phyloP scores from a whole-genome alignment of 2,329 filamentous ascomycete species.

The Cryphonectria radicalis region DNA sequence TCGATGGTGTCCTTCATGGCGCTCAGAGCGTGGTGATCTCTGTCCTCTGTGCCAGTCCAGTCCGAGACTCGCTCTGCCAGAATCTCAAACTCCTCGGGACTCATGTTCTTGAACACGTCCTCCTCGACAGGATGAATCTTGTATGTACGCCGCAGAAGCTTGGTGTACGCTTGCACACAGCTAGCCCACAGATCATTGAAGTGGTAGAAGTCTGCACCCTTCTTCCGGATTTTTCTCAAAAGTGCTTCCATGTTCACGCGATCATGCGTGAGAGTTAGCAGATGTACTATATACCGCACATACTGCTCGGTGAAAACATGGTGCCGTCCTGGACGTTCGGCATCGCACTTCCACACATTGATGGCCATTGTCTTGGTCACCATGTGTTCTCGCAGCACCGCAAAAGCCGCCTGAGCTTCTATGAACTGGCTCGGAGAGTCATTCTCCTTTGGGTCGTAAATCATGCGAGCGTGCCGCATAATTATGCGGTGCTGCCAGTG shows the following conservation, averaged over 20 bases:
- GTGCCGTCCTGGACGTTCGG: conserved; percentile 80
- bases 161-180: conserved; percentile 58
- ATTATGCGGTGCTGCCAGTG: conserved; percentile 96
- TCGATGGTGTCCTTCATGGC: conserved; percentile 64
- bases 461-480: conserved; percentile 67
- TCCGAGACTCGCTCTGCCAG: conserved; percentile 57
- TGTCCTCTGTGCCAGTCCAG: conserved; percentile 52
- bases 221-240: conserved; percentile 78
- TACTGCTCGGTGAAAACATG: conserved; percentile 92
- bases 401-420: conserved; percentile 78
- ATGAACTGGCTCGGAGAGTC: conserved; percentile 51
- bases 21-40: conserved; percentile 50
- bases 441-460: conserved; percentile 50
- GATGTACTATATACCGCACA: conserved; percentile 76
- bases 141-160: conserved; percentile 55
- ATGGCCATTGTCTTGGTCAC: conserved; percentile 95
- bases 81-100: conserved; percentile 61
- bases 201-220: conserved; percentile 74
- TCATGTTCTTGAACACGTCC: conserved; percentile 59
- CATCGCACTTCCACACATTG: conserved; percentile 93
- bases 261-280: conserved; percentile 77
- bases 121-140: conserved; percentile 52
- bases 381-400: conserved; percentile 72
- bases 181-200: conserved; percentile 64
- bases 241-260: conserved; percentile 76